Percentiles rank a stretch among this genome's conserved stretches.
phyloP scores from a whole-genome alignment of 495 filamentous ascomycete genomes.

The Mytilinidion resinicola region DNA sequence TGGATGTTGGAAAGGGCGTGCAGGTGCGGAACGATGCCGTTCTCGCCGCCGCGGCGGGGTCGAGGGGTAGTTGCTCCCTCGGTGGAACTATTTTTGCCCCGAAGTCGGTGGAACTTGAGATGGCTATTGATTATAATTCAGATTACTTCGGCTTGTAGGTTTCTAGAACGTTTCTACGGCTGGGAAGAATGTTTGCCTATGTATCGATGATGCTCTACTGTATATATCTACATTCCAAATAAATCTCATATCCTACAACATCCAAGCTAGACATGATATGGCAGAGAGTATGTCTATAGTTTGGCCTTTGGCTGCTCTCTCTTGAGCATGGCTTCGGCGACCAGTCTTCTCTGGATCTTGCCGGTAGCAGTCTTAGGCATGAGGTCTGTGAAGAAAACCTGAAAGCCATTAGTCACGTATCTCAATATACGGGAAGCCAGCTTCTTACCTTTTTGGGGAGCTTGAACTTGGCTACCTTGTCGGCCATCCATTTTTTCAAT shows the following conservation, averaged over 20 bases:
- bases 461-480: conserved; percentile 73
- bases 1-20: not conserved
- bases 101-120: too few species aligned
- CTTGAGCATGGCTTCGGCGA: conserved; percentile 72
- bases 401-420: not conserved
- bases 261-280: too few species aligned
- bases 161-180: too few species aligned
- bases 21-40: not conserved
- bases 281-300: conserved; percentile 9
- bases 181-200: too few species aligned
- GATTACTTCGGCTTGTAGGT: too few species aligned
- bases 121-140: too few species aligned
- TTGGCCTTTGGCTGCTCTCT: conserved; percentile 34
- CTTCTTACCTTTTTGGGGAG: conserved; percentile 67
- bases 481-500: conserved; percentile 58
- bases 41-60: not conserved
- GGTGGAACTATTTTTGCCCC: too few species aligned
- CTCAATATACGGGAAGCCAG: not conserved
- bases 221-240: too few species aligned
- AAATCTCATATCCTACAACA: too few species aligned
- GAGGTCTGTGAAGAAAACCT: conserved; percentile 69
- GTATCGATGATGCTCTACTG: too few species aligned
- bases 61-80: not conserved
- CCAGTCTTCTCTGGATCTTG: conserved; percentile 74
- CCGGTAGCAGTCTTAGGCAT: conserved; percentile 91